phyloP scores from a whole-genome alignment of 129 eudicot species.

The Oenanthe sinensis region DNA sequence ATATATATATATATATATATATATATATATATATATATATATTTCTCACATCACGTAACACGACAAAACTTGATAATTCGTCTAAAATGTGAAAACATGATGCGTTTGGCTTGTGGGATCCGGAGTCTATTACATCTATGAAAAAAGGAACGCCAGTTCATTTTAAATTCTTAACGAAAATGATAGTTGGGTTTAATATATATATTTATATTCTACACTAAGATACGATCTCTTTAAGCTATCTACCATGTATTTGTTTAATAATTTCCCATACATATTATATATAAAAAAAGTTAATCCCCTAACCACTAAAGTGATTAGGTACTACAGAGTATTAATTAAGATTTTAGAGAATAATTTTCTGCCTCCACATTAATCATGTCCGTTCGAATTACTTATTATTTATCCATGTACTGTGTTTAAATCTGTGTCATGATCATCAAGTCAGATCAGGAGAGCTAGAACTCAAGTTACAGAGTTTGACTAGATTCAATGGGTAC shows the following conservation, averaged over 20 bases:
- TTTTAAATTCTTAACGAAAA: slow-evolving; percentile 16
- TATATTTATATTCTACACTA: slow-evolving; percentile 7
- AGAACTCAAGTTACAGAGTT: neutral
- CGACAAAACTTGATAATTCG: slow-evolving; percentile 10
- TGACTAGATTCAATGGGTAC: too few relatives aligned
- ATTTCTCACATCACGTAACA: neutral
- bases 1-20: too few relatives aligned
- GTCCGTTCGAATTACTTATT: neutral
- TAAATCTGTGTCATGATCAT: neutral
- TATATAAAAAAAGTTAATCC: neutral
- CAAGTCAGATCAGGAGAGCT: slow-evolving; percentile 1
- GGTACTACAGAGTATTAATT: neutral
- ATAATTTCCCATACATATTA: neutral
- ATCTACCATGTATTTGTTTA: neutral
- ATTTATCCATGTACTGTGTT: neutral
- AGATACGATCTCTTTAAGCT: slow-evolving; percentile 7
- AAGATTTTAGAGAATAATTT: neutral
- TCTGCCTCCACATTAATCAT: slow-evolving; percentile 2
- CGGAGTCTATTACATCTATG: neutral
- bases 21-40: too few relatives aligned
- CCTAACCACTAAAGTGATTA: neutral
- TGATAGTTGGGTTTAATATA: slow-evolving; percentile 12
- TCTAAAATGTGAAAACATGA: slow-evolving; percentile 6
- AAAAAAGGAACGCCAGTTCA: neutral
- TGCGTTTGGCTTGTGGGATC: slow-evolving; percentile 15